Evolutionary conservation across 495 filamentous ascomycete genomes (phyloP), one percentile per base, ranked within the genome.

Genomic region (Wilcoxina mikolae): DNA sequence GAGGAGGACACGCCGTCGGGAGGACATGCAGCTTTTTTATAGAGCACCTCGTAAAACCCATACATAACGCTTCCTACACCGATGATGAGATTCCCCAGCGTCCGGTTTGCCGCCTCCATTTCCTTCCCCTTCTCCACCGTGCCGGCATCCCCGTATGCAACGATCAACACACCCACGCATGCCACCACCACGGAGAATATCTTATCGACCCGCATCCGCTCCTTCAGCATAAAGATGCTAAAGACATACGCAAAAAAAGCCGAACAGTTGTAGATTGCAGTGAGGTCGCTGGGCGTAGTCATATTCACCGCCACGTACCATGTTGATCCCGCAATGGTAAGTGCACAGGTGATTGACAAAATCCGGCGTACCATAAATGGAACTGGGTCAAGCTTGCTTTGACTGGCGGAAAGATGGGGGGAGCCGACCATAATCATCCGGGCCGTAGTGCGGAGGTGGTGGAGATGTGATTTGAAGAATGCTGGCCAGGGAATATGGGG

Each of bases 171-270:
- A 44, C 91, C 91, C 3, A 81, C 65, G 45, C 95, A 91, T 18
- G 91, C 90, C 29, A 98, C 76, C 5, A 72, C 73, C 1, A 98
- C 91, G 1, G 90, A 81, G 31, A 89, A 66, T 24, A 85, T 77
- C 70, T 95, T 98, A 65, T 84, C 84, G 22, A 78, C 66, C 2
- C 84, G 79, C 10, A 93, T 62, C 63, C 81, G 82, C 67, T 98
- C 91, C 25, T 86, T 81, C 0, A 98, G 73, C 11, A 98, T 65
- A 0, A 87, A 87, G 22, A 98, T 85, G 43, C 83, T 87, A 64
- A 98, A 98, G 9, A 81, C 90, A 65, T 98, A 98, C 27, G 91
- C 91, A 68, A 95, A 98, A 70, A 98, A 98, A 45, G 91, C 89
- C 47, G 85, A 94, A 74, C 91, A 98, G 68, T 98, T 98, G 75